Evolutionary conservation across 305 asterid species (phyloP).

Genomic region (Fraxinus ornus): DNA sequence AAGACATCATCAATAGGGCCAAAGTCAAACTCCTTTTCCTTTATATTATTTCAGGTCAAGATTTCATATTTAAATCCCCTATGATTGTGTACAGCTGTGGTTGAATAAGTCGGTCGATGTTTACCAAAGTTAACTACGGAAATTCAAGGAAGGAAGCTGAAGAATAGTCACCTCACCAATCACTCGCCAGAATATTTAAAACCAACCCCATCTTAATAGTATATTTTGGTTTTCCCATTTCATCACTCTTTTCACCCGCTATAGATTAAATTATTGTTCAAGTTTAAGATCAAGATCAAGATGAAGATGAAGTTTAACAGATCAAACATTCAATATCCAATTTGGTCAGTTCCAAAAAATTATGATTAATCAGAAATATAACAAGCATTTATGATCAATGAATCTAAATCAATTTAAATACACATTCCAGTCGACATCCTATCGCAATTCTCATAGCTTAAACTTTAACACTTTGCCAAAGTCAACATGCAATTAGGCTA

Average conservation of each 20-base stretch:
- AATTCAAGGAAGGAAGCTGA: conserved; percentile 12
- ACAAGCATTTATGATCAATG: background rate
- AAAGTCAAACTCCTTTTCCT: conserved; percentile 18
- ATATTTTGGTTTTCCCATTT: conserved; percentile 4
- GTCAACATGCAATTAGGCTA: conserved; percentile 30
- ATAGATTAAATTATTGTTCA: background rate
- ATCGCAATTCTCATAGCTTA: conserved; percentile 28
- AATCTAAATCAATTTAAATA: conserved; percentile 1
- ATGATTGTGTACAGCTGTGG: background rate
- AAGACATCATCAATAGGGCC: conserved; percentile 7
- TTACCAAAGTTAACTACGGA: background rate
- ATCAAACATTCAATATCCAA: conserved; percentile 6
- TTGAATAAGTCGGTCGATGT: background rate
- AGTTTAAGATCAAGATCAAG: conserved; percentile 10
- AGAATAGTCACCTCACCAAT: conserved; percentile 15
- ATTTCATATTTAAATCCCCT: background rate
- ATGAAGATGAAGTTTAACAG: conserved; percentile 9
- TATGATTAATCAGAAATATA: background rate
- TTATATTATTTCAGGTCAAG: background rate
- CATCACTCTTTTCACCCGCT: background rate
- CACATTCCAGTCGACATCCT: background rate
- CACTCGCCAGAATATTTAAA: conserved; percentile 20
- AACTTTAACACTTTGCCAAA: conserved; percentile 31
- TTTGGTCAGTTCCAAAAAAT: background rate
- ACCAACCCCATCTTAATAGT: conserved; percentile 18